These are phyloP conservation scores for Fraxinus xanthoxyloides DNA, from an alignment of 305 asterid genomes.

Conservation along the genomic window DNA sequence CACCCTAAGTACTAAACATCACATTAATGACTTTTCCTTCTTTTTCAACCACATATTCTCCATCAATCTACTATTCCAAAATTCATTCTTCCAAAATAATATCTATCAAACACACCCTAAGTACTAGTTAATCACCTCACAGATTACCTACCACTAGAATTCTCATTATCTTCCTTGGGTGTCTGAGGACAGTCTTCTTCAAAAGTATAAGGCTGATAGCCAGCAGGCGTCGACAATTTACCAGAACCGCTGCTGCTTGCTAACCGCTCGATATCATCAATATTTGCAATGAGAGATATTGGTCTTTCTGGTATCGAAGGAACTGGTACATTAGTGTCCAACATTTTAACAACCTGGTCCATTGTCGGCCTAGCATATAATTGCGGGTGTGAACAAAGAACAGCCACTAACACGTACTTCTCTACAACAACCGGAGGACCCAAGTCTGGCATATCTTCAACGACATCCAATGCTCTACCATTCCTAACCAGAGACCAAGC, in stretches of 20 bases:
- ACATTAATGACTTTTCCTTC: too few relatives aligned
- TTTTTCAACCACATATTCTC: too few relatives aligned
- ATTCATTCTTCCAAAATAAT: too few relatives aligned
- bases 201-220: constrained; percentile 37
- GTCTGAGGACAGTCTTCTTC: constrained; percentile 17
- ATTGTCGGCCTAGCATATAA: constrained; percentile 58
- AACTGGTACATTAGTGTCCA: constrained; percentile 44
- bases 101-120: too few relatives aligned
- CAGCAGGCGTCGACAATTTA: constrained; percentile 39
- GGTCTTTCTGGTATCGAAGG: constrained; percentile 57
- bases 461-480: constrained; percentile 43
- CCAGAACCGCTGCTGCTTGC: constrained; percentile 52
- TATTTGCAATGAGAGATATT: constrained; percentile 44
- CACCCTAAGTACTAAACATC: too few relatives aligned
- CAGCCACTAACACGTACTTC: constrained; percentile 54
- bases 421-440: constrained; percentile 47
- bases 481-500: constrained; percentile 56
- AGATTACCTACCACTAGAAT: constrained; percentile 24
- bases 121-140: background rate
- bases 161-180: constrained; percentile 20
- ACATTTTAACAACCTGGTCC: constrained; percentile 59
- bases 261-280: constrained; percentile 54
- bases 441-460: constrained; percentile 46
- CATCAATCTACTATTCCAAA: too few relatives aligned
- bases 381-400: constrained; percentile 64